A percentile compares a stretch with the other conserved stretches of the same genome.
Evolutionary conservation across 2,329 filamentous ascomycete species (phyloP).

Genomic region (Sporothrix pseudoabietina): DNA sequence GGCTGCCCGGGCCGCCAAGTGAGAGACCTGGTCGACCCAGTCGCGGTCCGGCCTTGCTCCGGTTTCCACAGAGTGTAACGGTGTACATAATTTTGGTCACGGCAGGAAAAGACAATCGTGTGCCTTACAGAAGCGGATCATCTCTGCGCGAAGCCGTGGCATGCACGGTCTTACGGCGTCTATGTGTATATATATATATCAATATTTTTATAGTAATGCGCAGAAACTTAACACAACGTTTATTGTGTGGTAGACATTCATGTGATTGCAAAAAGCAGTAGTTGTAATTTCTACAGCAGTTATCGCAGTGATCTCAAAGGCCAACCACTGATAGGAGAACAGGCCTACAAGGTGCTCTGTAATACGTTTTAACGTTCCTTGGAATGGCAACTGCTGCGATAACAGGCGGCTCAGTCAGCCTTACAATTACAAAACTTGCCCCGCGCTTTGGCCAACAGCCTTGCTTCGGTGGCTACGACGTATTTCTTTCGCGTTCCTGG

Average conservation of each 20-base stretch:
- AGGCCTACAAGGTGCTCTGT: too few relatives aligned
- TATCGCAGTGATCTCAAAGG: too few relatives aligned
- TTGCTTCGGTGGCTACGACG: conserved; percentile 5
- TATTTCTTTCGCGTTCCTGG: not conserved
- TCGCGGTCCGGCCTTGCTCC: not conserved
- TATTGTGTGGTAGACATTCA: too few relatives aligned
- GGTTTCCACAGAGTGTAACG: not conserved
- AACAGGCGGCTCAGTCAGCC: conserved; percentile 27
- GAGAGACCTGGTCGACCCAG: not conserved
- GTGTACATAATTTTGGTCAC: not conserved
- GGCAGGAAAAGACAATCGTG: not conserved
- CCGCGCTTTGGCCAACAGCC: not conserved
- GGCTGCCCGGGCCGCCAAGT: conserved; percentile 9
- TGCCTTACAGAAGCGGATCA: not conserved
- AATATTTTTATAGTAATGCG: too few relatives aligned
- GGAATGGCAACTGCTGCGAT: not conserved
- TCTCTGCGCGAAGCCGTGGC: not conserved
- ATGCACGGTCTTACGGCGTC: not conserved
- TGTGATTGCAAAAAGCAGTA: too few relatives aligned
- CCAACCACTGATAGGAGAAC: too few relatives aligned
- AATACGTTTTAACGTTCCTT: too few relatives aligned
- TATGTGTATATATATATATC: not conserved
- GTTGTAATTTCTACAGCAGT: too few relatives aligned
- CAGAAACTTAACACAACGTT: too few relatives aligned
- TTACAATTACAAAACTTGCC: not conserved